phyloP scores from a whole-genome alignment of 1,284 basidiomycete species.

The Rhodotorula sp. region DNA sequence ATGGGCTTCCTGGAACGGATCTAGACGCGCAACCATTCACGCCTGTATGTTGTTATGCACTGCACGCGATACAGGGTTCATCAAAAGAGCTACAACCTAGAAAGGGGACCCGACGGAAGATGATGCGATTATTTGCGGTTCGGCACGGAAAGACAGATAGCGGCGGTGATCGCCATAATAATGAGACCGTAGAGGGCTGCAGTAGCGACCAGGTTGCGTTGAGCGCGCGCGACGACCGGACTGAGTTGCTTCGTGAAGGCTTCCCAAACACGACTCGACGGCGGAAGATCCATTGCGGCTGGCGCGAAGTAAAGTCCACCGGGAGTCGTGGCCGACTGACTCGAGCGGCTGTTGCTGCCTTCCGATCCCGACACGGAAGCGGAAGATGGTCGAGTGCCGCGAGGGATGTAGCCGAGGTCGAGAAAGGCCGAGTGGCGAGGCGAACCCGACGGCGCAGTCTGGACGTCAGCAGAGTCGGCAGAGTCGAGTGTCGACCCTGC shows the following conservation, averaged over 20 bases:
- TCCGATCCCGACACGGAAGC: conserved; percentile 12
- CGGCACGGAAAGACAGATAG: conserved; percentile 31
- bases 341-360: neutral
- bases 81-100: no score
- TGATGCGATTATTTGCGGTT: conserved; percentile 12
- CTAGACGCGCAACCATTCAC: neutral
- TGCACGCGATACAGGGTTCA: no score
- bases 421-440: conserved; percentile 9
- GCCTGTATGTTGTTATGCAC: no score
- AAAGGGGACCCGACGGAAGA: neutral
- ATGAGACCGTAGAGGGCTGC: conserved; percentile 25
- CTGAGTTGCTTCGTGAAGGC: conserved; percentile 26
- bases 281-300: conserved; percentile 16
- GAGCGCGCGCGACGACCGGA: conserved; percentile 28
- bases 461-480: neutral
- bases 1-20: conserved; percentile 40
- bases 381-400: conserved; percentile 10
- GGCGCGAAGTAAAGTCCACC: conserved; percentile 36
- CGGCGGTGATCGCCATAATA: conserved; percentile 22
- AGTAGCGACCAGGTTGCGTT: conserved; percentile 28
- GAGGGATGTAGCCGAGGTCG: conserved; percentile 36
- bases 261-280: conserved; percentile 22
- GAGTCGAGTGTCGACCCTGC: neutral
- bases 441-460: neutral
- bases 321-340: conserved; percentile 24